Conservation (phyloP, 345 rosid genomes). For the Triadica sebifera region DNA sequence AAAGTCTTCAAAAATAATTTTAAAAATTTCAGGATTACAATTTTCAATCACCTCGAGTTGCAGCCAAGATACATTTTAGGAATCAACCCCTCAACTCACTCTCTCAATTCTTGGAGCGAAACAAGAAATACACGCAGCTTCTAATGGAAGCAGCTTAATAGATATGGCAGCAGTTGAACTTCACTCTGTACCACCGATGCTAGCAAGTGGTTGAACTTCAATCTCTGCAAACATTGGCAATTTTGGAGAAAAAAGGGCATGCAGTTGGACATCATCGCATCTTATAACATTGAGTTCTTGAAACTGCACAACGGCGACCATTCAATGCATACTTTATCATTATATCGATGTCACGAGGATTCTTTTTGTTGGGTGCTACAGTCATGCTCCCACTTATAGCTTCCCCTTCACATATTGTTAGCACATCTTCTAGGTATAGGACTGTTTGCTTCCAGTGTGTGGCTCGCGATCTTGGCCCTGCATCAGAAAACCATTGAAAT, state of each 20-base stretch:
- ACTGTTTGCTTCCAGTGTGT: slow-evolving; percentile 99
- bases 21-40: not conserved
- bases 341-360: slow-evolving; percentile 90
- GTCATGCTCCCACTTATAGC: slow-evolving; percentile 81
- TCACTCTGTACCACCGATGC: not conserved
- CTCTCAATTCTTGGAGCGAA: not conserved
- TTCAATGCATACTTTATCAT: slow-evolving; percentile 65
- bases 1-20: not conserved
- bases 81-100: not conserved
- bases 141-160: not conserved
- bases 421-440: slow-evolving; percentile 82
- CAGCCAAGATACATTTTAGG: not conserved
- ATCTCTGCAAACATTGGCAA: not conserved
- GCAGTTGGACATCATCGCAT: slow-evolving; percentile 44
- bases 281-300: slow-evolving; percentile 68
- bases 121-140: not conserved
- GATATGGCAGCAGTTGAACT: not conserved
- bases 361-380: slow-evolving; percentile 80
- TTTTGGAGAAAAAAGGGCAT: not conserved
- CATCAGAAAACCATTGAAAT: not conserved
- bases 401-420: slow-evolving; percentile 94
- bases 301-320: slow-evolving; percentile 58
- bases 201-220: not conserved
- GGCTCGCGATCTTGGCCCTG: slow-evolving; percentile 73
- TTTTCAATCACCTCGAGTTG: not conserved